Base-by-base conservation (phyloP, 1,139 yeast species). In the Nakaseomyces bracarensis region DNA sequence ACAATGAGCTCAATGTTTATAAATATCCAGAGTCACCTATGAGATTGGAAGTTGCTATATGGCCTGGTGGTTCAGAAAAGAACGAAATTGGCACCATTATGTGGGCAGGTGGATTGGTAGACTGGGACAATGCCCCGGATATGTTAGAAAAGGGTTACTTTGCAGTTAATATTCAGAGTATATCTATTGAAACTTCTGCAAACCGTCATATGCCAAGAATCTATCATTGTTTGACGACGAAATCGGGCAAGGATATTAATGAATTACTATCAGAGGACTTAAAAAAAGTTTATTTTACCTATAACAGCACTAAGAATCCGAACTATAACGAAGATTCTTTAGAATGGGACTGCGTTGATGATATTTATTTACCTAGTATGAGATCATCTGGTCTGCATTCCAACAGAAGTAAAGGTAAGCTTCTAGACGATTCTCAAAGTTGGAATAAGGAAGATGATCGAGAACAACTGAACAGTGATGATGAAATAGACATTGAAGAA, bases 61-160 rank as follows among this genome's bases (percentile, higher is more conserved):
- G 97, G 97, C 95, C 97, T 3, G 96, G 84, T 62, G 96, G 96
- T 46, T 74, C 72, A 47, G 65, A 76, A 20, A 54, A 70, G 39
- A 76, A 75, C 58, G 78, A 77, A 28, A 64, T 68, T 36, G 97
- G 96, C 60, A 89, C 96, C 14, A 71, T 80, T 49, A 82, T 75
- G 51, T 89, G 97, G 96, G 95, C 96, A 29, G 96, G 97, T 60
- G 97, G 96, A 58, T 67, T 57, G 4, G 76, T 87, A 46, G 74
- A 86, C 67, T 89, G 96, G 96, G 63, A 59, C 3, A 54, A 52
- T 38, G 44, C 63, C 1, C 53, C 55, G 1, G 64, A 60, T 39
- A 57, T 61, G n/a, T 13, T 49, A 16, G 48, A 53, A 38, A 44
- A 46, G n/a, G 64, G 64, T 2, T 55, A 54, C 30, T 61, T 61